Base-by-base conservation (phyloP, 108 stramenopile species). In the Aurantiochytrium sp. region DNA sequence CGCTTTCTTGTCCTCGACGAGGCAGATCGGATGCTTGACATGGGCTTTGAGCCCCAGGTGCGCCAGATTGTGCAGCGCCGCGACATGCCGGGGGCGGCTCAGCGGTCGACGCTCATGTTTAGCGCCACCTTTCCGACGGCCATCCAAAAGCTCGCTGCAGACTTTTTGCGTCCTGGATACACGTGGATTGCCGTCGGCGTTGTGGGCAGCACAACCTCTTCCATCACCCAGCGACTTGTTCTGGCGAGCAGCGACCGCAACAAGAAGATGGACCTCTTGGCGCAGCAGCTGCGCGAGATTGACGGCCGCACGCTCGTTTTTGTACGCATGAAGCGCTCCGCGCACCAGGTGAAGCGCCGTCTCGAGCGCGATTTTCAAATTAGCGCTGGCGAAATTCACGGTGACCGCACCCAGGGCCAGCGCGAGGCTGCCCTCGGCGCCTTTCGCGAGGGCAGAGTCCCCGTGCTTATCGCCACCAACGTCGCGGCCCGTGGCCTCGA, bases 51-150 rank as follows among this genome's bases (percentile, higher is more conserved):
- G 93, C 98, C 97, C 8, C 99, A 99, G 91, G 94, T 99, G 16
- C 96, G 98, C 19, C 97, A 97, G 90, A 98, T 99, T 90, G 95
- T 97, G 53, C 97, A 98, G 92, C 97, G 98, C 89, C 95, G 98
- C n/a, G 64, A 69, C 5, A 69, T 69, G 64, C 64, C 64, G 14
- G 35, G 35, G 10, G 21, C 64, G 42, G 96, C 98, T 3, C 97
- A 98, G 90, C 96, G 98, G 58, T 98, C 99, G 92, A 98, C 98
- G 28, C 95, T 99, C 59, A 98, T 99, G 97, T 99, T 97, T 96
- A 93, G 93, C 14, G 99, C 99, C 10, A 99, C 98, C 3, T 99
- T 98, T 98, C 98, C 99, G 28, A 96, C 97, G 90, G 97, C 96
- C 59, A 97, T 99, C 28, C 95, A 98, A 93, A 90, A 90, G 58